Evolutionary conservation across 2,329 filamentous ascomycete species (phyloP).

Genomic region (Fusarium hostae): DNA sequence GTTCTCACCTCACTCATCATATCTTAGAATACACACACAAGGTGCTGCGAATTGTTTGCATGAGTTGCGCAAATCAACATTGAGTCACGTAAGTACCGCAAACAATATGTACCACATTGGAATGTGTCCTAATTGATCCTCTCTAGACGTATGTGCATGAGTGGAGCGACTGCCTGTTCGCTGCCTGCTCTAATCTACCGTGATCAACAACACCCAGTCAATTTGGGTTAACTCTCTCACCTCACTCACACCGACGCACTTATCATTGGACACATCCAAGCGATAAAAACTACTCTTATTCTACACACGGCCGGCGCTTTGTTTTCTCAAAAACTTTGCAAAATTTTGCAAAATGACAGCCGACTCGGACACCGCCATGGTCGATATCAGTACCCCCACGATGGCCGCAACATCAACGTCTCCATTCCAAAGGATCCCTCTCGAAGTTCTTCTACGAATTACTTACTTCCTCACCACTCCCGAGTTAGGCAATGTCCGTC

Average conservation of each 20-base stretch:
- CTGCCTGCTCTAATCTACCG: slow-evolving; percentile 24
- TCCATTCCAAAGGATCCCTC: slow-evolving; percentile 57
- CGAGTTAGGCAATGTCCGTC: slow-evolving; percentile 66
- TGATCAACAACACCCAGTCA: neutral
- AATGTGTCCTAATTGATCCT: neutral
- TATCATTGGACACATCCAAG: neutral
- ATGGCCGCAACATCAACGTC: slow-evolving; percentile 1
- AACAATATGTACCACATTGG: neutral
- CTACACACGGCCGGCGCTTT: neutral
- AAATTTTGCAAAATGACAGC: slow-evolving; percentile 13
- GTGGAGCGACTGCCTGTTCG: slow-evolving; percentile 34
- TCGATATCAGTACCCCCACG: neutral
- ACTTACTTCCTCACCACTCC: slow-evolving; percentile 62
- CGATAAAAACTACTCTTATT: neutral
- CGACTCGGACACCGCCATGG: slow-evolving; percentile 30
- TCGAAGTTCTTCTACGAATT: slow-evolving; percentile 69
- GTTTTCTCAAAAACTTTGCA: neutral
- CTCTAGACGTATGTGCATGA: neutral
- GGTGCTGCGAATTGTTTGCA: neutral
- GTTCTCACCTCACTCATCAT: neutral
- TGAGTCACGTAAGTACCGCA: neutral
- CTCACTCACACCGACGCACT: neutral
- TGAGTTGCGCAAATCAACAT: neutral
- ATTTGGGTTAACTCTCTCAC: neutral
- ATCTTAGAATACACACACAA: neutral